These are phyloP conservation scores for Kodamaea fukazawae DNA, from an alignment of 805 yeast genomes.

Conservation along the genomic window DNA sequence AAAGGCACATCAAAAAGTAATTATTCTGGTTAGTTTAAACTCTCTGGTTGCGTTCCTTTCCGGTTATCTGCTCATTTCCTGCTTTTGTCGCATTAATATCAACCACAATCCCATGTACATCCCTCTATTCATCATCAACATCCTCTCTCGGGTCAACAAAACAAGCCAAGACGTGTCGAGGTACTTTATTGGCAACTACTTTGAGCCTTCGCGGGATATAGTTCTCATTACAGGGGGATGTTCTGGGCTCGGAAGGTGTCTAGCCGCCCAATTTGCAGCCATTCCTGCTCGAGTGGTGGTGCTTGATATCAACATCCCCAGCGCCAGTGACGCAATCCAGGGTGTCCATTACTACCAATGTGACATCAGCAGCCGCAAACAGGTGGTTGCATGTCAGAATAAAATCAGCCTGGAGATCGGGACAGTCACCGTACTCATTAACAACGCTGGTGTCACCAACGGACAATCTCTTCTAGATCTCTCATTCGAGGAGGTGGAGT, in stretches of 20 bases:
- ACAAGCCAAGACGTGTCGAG: constrained; percentile 32
- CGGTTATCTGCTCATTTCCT: too few species aligned
- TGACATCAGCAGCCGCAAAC: constrained; percentile 59
- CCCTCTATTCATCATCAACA: background rate
- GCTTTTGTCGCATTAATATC: too few species aligned
- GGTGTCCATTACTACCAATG: constrained; percentile 59
- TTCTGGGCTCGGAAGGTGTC: constrained; percentile 71
- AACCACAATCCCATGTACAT: too few species aligned
- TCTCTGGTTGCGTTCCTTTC: too few species aligned
- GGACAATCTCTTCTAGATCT: constrained; percentile 58
- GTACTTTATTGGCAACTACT: constrained; percentile 47
- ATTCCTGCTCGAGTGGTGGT: constrained; percentile 57
- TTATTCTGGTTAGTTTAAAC: too few species aligned
- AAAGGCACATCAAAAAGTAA: too few species aligned
- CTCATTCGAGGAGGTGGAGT: constrained; percentile 56
- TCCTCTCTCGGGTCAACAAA: constrained; percentile 16
- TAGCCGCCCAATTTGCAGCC: constrained; percentile 46
- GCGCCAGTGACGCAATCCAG: constrained; percentile 24
- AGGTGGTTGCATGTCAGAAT: constrained; percentile 41
- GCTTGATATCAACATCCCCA: constrained; percentile 56
- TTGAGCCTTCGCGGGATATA: constrained; percentile 55
- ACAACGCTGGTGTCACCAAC: constrained; percentile 78
- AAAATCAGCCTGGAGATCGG: constrained; percentile 52
- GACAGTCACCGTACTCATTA: constrained; percentile 62
- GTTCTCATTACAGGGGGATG: constrained; percentile 83